phyloP scores from a whole-genome alignment of 352 stramenopile species.

The Thraustochytrium aureum region DNA sequence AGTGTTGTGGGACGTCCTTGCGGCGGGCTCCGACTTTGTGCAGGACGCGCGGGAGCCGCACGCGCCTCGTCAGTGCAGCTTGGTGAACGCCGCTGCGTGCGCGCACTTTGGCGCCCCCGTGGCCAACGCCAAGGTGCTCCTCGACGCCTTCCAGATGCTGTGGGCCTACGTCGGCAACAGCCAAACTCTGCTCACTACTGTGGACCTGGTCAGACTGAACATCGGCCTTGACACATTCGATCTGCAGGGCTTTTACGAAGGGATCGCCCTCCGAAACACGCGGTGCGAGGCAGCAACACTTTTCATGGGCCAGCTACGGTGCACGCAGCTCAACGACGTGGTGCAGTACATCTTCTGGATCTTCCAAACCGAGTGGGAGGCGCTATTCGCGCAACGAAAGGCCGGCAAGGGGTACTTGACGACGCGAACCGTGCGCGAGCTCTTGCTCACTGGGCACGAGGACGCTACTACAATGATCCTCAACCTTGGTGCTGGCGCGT shows the following conservation, averaged over 20 bases:
- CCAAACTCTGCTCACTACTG: not conserved
- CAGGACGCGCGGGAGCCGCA: not conserved
- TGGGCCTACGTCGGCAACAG: not conserved
- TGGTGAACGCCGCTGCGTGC: not conserved
- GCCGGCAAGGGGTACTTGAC: not conserved
- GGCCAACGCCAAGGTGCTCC: conserved; percentile 5
- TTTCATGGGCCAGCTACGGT: not conserved
- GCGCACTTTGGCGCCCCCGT: not conserved
- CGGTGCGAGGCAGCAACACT: not conserved
- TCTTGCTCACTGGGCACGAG: conserved; percentile 34
- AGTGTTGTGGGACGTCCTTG: not conserved
- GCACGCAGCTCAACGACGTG: conserved; percentile 46
- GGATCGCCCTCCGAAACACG: not conserved
- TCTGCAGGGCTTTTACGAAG: conserved; percentile 19
- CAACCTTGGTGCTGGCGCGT: not conserved
- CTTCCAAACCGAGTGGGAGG: conserved; percentile 13
- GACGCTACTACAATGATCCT: conserved; percentile 10
- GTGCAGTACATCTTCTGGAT: conserved; percentile 40
- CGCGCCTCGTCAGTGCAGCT: not conserved
- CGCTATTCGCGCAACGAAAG: not conserved
- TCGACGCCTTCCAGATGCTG: not conserved
- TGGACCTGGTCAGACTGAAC: conserved; percentile 11
- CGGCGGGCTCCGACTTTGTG: not conserved
- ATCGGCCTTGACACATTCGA: not conserved
- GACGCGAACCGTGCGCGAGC: not conserved